phyloP scores from a whole-genome alignment of 2,329 filamentous ascomycete genomes.

The Albophoma yamanashiensis region DNA sequence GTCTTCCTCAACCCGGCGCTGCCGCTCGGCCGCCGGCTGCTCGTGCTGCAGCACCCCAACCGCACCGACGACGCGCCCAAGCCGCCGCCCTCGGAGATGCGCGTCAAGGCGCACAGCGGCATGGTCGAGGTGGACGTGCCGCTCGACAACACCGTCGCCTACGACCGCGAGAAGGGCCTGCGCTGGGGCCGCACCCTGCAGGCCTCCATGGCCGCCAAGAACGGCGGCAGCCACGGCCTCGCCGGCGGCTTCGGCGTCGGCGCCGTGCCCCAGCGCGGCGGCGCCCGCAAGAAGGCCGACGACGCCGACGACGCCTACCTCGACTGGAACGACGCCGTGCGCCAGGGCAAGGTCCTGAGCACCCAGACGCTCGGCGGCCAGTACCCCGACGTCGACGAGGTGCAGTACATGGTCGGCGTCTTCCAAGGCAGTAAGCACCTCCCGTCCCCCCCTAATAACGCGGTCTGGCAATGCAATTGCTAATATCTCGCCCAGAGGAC shows the following conservation, averaged over 20 bases:
- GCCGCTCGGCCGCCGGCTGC: constrained; percentile 51
- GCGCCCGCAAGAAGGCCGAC: constrained; percentile 21
- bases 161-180: constrained; percentile 75
- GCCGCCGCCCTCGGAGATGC: constrained; percentile 56
- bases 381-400: constrained; percentile 56
- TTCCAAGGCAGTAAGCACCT: constrained; percentile 63
- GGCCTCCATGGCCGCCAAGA: constrained; percentile 46
- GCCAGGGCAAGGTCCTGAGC: constrained; percentile 61
- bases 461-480: neutral
- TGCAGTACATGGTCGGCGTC: constrained; percentile 86
- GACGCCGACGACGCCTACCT: constrained; percentile 27
- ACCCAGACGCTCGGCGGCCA: constrained; percentile 82
- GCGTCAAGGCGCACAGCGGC: constrained; percentile 71
- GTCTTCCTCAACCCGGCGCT: constrained; percentile 74
- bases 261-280: constrained; percentile 28
- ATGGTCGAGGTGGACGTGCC: constrained; percentile 92
- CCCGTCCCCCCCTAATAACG: neutral
- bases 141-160: constrained; percentile 59
- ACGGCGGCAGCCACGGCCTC: constrained; percentile 56
- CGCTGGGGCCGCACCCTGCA: constrained; percentile 72
- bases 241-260: constrained; percentile 63
- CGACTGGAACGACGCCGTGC: constrained; percentile 58
- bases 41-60: constrained; percentile 85
- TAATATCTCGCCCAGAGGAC: constrained; percentile 44
- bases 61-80: constrained; percentile 45